Base-by-base conservation (phyloP, 2,329 filamentous ascomycete genomes). In the Karstenula rhodostoma region DNA sequence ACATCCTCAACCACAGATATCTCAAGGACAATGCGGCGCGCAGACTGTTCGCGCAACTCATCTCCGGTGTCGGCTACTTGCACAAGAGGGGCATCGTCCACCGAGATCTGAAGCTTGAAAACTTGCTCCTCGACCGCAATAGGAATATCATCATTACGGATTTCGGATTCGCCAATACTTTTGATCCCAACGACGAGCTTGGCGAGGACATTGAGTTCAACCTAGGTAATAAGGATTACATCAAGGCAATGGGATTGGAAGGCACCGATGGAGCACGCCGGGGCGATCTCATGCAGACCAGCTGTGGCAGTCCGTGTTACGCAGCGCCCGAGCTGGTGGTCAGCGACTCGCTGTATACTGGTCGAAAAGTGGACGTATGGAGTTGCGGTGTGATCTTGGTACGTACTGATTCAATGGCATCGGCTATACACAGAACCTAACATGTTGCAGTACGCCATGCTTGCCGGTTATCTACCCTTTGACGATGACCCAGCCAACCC, bases 101-200 rank as follows among this genome's bases (percentile, higher is more conserved):
- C 77, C 90, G 95, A 72, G 95, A 99, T 81, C 81, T 99, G 67
- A 99, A 99, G 81, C 85, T 99, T 49, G 95, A 99, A 80, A 99
- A 99, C 74, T 79, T 99, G 71, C 85, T 99, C 40, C 85, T 99
- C 54, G 95, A 99, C 79, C 90, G 94, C 64, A 97, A 99, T 76
- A 90, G 93, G 65, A 99, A 99, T 82, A 98, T 99, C 74, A 99
- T 99, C 80, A 99, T 99, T 75, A 99, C 95, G 17, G 95, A 99
- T 80, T 99, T 99, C 79, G 95, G 95, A 19, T 99, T 99, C 77
- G 95, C 95, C 68, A 99, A 99, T 79, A 98, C 94, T 0, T 99
- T 99, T 74, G 91, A 97, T 73, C 88, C 95, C 0, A 81, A 84
- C 37, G 95, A 99, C 73, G 93, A 97, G 76, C 85, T 99, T 42